Conservation (phyloP, 2,329 filamentous ascomycete genomes). For the Nectriaceae sp. region DNA sequence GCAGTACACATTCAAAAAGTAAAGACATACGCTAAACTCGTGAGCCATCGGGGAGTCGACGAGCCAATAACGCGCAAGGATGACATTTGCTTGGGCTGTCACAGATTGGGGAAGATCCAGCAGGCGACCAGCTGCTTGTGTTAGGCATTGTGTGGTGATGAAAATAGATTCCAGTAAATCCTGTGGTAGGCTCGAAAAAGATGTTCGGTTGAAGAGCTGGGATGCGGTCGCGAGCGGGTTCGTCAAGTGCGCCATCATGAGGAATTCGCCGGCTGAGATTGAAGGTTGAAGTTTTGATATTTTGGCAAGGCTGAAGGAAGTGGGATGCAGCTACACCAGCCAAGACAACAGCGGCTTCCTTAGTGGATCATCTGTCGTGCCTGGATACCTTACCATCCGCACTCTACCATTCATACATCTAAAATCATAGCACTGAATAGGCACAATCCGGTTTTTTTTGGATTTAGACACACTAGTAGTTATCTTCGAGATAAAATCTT, state of each 20-base stretch:
- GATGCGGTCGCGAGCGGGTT: constrained; percentile 74
- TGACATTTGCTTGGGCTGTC: constrained; percentile 80
- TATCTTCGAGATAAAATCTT: no score
- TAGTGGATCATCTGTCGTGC: no score
- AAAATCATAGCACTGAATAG: no score
- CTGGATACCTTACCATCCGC: no score
- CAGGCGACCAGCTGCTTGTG: constrained; percentile 77
- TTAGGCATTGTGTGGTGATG: constrained; percentile 71
- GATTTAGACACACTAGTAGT: no score
- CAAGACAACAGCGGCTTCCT: not conserved
- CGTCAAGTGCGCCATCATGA: constrained; percentile 59
- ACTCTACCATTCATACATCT: no score
- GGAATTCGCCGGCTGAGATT: not conserved
- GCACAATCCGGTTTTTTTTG: no score
- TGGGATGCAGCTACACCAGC: not conserved
- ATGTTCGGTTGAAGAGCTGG: constrained; percentile 62
- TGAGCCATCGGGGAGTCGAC: constrained; percentile 54
- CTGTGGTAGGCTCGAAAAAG: constrained; percentile 60
- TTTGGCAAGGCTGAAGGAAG: constrained; percentile 23
- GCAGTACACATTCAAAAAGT: not conserved
- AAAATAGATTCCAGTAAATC: constrained; percentile 74
- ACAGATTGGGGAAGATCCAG: constrained; percentile 83
- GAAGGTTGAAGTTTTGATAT: constrained; percentile 10
- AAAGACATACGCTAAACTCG: constrained; percentile 55
- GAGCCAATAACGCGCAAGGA: constrained; percentile 81